Percentiles rank a stretch among this genome's conserved stretches.
These are phyloP conservation scores for Dothiorella sarmentorum DNA, from an alignment of 2,329 filamentous ascomycete species.

Conservation along the genomic window DNA sequence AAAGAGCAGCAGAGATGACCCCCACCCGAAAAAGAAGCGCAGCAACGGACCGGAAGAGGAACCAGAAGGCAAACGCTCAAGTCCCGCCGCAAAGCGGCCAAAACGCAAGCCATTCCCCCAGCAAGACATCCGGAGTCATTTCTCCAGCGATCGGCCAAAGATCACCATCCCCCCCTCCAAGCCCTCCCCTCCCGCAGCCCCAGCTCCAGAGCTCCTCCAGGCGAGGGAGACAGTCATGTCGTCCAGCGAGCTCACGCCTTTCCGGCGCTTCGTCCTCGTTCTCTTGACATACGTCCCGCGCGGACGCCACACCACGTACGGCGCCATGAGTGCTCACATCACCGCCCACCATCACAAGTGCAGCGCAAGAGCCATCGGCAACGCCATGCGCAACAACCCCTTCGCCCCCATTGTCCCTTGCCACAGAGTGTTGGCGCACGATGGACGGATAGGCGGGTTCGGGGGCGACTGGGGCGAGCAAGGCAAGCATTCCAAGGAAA, in stretches of 20 bases:
- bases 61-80: not conserved
- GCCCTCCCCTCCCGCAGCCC: not conserved
- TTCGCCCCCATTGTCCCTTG: conserved; percentile 43
- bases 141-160: conserved; percentile 20
- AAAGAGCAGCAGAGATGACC: no score
- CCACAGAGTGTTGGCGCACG: conserved; percentile 38
- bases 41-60: not conserved
- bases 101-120: not conserved
- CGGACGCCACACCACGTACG: conserved; percentile 37
- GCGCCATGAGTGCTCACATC: conserved; percentile 33
- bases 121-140: conserved; percentile 29
- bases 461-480: conserved; percentile 48
- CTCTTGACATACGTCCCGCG: conserved; percentile 34
- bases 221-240: conserved; percentile 41
- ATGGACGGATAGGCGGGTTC: conserved; percentile 41
- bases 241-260: conserved; percentile 48
- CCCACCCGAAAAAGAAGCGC: conserved; percentile 22
- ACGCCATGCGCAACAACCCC: conserved; percentile 33
- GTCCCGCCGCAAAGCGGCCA: not conserved
- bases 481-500: conserved; percentile 42
- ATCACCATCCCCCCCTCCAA: no score
- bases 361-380: conserved; percentile 29
- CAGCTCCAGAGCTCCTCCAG: conserved; percentile 20
- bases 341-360: conserved; percentile 29
- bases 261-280: conserved; percentile 39